Base-by-base conservation (phyloP, 1,284 basidiomycete species). In the Ustilago cynodontis region DNA sequence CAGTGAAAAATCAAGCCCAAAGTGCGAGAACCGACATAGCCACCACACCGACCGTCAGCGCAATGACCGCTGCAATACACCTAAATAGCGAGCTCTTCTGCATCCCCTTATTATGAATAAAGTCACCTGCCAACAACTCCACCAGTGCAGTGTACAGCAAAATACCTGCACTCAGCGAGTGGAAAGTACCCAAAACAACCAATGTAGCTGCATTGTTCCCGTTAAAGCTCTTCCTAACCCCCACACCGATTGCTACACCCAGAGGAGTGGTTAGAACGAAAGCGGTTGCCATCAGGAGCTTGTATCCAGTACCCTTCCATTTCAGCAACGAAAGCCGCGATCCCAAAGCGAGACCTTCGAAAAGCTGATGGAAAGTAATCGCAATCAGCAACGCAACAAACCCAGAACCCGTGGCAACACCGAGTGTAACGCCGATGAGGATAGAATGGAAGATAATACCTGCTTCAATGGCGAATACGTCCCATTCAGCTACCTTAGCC, bases 121-220 rank as follows among this genome's bases (percentile, higher is more conserved):
- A 78, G 43, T 78, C 76, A 3, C 62, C 68, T 8, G 53, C 59
- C 22, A 78, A 49, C 80, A 92, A 91, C 90, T 96, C 94, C 31
- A 95, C 94, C 29, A 95, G 88, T 58, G 92, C 94, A 0, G 95
- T 96, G 87, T 96, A 98, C 16, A 96, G 88, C 61, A 98, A 87
- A 81, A 98, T 94, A 3, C 95, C 95, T 0, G 93, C 90, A 64
- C 93, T 94, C 51, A 94, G 87, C 11, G 94, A 90, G 84, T 98
- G 94, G 79, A 98, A 89, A 1, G 93, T 87, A 24, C 95, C 95
- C 64, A 91, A 91, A 71, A 94, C 92, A 72, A 95, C 92, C 57
- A 89, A 91, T 4, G 93, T 92, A 0, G 89, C 92, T 0, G 91
- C 87, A 65, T 90, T 91, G 61, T 88, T 90, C 1, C 93, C 93